Evolutionary conservation across 257 asterid species (phyloP).

Genomic region (Ehretia macrophylla): DNA sequence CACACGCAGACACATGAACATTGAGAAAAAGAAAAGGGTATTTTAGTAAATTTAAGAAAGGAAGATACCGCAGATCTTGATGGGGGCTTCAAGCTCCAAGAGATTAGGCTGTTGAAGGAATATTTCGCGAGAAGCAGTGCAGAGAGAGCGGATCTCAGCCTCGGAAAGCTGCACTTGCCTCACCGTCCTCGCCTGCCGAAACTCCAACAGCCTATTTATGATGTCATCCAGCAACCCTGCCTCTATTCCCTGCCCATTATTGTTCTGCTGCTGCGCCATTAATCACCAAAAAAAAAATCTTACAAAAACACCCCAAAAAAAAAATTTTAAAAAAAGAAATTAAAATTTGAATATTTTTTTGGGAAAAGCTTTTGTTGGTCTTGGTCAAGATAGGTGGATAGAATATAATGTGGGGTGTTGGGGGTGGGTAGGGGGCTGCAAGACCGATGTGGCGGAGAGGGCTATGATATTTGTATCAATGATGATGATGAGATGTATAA

Average conservation of each 20-base stretch:
- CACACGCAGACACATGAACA: not conserved
- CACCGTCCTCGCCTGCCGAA: constrained; percentile 67
- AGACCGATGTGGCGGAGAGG: constrained; percentile 40
- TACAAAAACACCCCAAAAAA: not conserved
- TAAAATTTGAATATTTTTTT: not conserved
- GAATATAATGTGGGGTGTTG: not conserved
- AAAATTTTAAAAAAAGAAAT: not conserved
- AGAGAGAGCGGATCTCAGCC: constrained; percentile 85
- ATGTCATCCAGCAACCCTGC: constrained; percentile 77
- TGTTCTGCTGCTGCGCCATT: constrained; percentile 39
- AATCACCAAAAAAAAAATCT: not conserved
- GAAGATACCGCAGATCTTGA: constrained; percentile 86
- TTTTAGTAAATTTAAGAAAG: not conserved
- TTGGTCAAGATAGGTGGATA: not conserved
- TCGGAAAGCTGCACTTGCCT: constrained; percentile 91
- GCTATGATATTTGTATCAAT: constrained; percentile 7
- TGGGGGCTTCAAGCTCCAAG: constrained; percentile 94
- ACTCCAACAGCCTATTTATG: constrained; percentile 74
- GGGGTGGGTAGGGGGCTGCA: constrained; percentile 20
- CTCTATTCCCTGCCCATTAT: constrained; percentile 64
- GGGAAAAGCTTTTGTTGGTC: not conserved
- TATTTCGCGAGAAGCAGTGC: constrained; percentile 70
- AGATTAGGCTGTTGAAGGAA: constrained; percentile 91
- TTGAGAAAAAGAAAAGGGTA: not conserved
- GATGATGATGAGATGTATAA: not conserved